phyloP scores from a whole-genome alignment of 306 rosid genomes.

The Ammopiptanthus mongolicus region DNA sequence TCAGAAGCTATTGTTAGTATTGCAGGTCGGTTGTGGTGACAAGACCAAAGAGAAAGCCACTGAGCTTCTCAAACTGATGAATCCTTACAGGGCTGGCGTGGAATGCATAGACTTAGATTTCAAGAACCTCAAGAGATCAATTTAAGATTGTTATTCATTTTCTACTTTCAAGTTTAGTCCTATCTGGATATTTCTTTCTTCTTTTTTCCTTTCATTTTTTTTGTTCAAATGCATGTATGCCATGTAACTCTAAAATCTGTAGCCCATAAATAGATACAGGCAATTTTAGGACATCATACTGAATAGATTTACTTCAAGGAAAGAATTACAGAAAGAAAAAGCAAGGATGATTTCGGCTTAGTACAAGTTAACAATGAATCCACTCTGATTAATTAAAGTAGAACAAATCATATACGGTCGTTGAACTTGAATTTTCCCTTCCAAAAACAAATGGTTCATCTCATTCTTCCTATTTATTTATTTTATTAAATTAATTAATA shows the following conservation, averaged over 20 bases:
- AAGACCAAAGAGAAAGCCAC: slow-evolving; percentile 42
- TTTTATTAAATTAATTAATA: too few species aligned
- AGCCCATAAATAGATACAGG: not conserved
- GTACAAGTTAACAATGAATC: not conserved
- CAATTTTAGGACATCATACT: too few species aligned
- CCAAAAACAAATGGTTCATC: too few species aligned
- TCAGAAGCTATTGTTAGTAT: slow-evolving; percentile 49
- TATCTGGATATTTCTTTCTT: not conserved
- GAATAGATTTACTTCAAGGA: too few species aligned
- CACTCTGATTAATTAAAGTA: not conserved
- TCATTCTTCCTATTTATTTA: too few species aligned
- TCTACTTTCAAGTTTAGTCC: not conserved
- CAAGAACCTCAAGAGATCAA: slow-evolving; percentile 42
- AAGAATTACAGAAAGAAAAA: not conserved
- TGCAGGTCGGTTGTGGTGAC: slow-evolving; percentile 43
- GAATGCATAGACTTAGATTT: slow-evolving; percentile 58
- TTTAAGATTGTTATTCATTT: slow-evolving; percentile 16
- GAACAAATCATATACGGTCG: too few species aligned
- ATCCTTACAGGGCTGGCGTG: slow-evolving; percentile 42
- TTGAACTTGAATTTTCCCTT: too few species aligned
- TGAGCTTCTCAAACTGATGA: slow-evolving; percentile 44
- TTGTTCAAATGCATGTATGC: not conserved
- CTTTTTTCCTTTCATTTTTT: too few species aligned
- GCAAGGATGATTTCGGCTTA: not conserved
- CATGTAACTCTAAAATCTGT: not conserved